A percentile compares a stretch with the other conserved stretches of the same genome.
These are phyloP conservation scores for Cercospora sojina DNA, from an alignment of 2,329 filamentous ascomycete genomes.

Conservation along the genomic window DNA sequence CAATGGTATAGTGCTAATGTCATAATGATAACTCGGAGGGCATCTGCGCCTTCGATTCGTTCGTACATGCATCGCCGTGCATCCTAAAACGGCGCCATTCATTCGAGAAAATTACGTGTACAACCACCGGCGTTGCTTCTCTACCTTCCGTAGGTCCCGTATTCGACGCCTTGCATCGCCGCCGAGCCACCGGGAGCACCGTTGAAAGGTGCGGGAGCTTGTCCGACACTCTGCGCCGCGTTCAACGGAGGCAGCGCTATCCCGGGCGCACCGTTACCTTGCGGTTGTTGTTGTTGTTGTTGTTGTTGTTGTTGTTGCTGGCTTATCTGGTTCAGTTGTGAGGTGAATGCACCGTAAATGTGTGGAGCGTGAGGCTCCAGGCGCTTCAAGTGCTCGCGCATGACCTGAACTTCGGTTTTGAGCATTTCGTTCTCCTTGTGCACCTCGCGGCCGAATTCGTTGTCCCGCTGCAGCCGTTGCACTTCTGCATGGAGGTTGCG, in stretches of 20 bases:
- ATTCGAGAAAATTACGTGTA: not conserved
- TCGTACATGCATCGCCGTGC: not conserved
- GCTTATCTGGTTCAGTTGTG: slow-evolving; percentile 43
- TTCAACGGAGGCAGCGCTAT: slow-evolving; percentile 42
- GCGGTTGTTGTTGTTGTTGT: slow-evolving; percentile 28
- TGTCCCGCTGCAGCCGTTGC: slow-evolving; percentile 45
- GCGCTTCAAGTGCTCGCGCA: slow-evolving; percentile 48
- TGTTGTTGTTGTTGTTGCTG: slow-evolving; percentile 21
- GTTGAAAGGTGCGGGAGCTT: slow-evolving; percentile 33
- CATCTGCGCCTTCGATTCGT: not conserved
- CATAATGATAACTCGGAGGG: slow-evolving; percentile 7
- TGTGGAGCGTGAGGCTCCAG: slow-evolving; percentile 49
- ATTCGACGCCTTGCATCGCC: slow-evolving; percentile 53
- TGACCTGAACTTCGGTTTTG: slow-evolving; percentile 47
- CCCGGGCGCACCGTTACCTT: slow-evolving; percentile 31
- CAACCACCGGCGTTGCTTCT: not conserved
- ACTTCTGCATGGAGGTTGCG: slow-evolving; percentile 43
- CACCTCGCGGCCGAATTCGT: slow-evolving; percentile 45
- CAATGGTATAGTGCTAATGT: slow-evolving; percentile 29
- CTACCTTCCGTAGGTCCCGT: slow-evolving; percentile 32
- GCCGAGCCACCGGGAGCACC: slow-evolving; percentile 34
- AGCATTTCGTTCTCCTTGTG: slow-evolving; percentile 51
- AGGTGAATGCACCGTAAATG: slow-evolving; percentile 50
- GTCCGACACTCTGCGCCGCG: slow-evolving; percentile 22
- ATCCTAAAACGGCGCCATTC: slow-evolving; percentile 5